phyloP scores from a whole-genome alignment of 768 basidiomycete species.

The Podaxis sp. region DNA sequence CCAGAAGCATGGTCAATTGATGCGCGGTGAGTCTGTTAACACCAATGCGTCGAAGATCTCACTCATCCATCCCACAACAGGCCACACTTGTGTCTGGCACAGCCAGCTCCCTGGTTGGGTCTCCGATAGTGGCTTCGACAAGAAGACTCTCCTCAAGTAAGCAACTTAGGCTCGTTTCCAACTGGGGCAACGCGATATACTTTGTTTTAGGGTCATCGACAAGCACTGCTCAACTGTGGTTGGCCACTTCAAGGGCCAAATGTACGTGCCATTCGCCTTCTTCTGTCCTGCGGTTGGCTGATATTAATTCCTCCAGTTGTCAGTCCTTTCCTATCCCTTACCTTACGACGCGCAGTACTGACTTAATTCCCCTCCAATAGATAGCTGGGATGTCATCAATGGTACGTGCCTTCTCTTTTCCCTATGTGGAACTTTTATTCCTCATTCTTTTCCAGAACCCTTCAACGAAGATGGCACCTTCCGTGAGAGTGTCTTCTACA shows the following conservation, averaged over 20 bases:
- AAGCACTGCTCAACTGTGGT: conserved; percentile 50
- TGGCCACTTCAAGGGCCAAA: conserved; percentile 50
- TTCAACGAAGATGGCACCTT: conserved; percentile 64
- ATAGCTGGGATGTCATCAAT: conserved; percentile 55
- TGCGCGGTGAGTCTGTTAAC: conserved; percentile 35
- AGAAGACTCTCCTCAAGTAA: conserved; percentile 32
- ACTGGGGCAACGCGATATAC: neutral
- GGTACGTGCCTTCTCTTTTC: conserved; percentile 23
- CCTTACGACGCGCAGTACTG: neutral
- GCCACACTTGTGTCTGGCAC: conserved; percentile 51
- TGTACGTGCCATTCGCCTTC: conserved; percentile 29
- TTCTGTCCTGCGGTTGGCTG: neutral
- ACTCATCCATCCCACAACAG: conserved; percentile 17
- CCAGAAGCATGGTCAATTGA: conserved; percentile 42
- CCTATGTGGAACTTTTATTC: neutral
- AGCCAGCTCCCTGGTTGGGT: conserved; percentile 56
- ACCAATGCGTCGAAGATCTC: no score
- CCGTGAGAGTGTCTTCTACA: conserved; percentile 55
- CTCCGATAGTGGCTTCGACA: conserved; percentile 39
- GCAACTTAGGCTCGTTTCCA: neutral
- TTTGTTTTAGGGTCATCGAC: conserved; percentile 32
- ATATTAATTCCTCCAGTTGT: conserved; percentile 15
- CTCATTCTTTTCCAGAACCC: conserved; percentile 32
- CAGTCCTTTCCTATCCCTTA: conserved; percentile 4
- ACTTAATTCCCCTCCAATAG: conserved; percentile 21